phyloP scores from a whole-genome alignment of 805 yeast genomes.

The Yamadazyma endophytica region DNA sequence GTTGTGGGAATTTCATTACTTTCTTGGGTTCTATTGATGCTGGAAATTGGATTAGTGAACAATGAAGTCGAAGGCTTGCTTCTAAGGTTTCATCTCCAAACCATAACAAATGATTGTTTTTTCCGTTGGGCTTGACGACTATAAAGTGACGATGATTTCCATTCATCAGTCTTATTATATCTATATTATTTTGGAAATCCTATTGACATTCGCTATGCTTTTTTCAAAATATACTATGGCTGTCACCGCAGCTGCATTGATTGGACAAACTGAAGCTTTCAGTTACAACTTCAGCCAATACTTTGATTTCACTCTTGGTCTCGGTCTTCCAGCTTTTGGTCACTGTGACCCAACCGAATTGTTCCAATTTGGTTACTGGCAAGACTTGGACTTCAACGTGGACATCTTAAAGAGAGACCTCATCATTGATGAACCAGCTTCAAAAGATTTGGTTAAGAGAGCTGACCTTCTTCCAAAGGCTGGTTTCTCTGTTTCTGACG shows the following conservation, averaged over 20 bases:
- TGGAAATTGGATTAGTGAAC: too few relatives aligned
- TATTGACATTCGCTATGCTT: conserved; percentile 10
- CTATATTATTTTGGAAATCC: too few relatives aligned
- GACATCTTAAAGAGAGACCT: conserved; percentile 9
- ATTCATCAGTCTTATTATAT: too few relatives aligned
- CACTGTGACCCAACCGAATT: conserved; percentile 7
- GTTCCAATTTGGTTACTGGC: conserved; percentile 8
- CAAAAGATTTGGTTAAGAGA: conserved; percentile 7
- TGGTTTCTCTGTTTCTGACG: conserved; percentile 21
- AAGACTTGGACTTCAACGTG: conserved; percentile 6
- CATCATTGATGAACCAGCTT: conserved; percentile 1
- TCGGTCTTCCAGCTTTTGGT: conserved; percentile 2
- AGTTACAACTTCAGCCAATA: conserved; percentile 6
- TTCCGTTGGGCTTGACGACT: too few relatives aligned
- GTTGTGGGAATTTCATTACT: too few relatives aligned
- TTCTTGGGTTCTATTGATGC: too few relatives aligned
- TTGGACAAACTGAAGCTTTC: conserved; percentile 7
- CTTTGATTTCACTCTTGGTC: conserved; percentile 7
- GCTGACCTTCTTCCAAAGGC: conserved; percentile 17
- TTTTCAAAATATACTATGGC: conserved; percentile 8
- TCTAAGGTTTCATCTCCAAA: too few relatives aligned
- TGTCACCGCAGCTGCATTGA: conserved; percentile 7
- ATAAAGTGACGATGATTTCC: too few relatives aligned
- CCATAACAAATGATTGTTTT: too few relatives aligned
- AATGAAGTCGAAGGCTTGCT: too few relatives aligned